Conservation (phyloP, 78 protist genomes). For the Acrasis kona region DNA sequence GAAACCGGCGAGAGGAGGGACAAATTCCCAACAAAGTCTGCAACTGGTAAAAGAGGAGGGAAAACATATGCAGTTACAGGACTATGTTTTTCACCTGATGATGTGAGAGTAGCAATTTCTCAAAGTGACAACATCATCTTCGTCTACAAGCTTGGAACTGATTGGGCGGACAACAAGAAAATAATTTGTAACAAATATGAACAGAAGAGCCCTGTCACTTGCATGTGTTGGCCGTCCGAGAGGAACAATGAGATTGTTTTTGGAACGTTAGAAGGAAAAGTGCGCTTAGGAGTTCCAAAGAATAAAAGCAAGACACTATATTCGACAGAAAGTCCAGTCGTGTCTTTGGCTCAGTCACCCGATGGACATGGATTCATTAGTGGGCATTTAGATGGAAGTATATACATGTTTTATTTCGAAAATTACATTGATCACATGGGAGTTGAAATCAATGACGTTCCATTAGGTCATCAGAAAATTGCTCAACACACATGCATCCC, state of each 20-base stretch:
- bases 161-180: slow-evolving; percentile 80
- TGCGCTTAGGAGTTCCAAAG: slow-evolving; percentile 32
- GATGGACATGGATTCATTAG: slow-evolving; percentile 15
- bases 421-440: neutral
- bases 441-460: neutral
- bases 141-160: slow-evolving; percentile 69
- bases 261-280: slow-evolving; percentile 38
- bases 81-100: slow-evolving; percentile 80
- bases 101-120: slow-evolving; percentile 64
- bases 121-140: slow-evolving; percentile 76
- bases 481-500: slow-evolving; percentile 34
- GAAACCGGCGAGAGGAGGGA: slow-evolving; percentile 54
- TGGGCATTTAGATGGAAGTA: slow-evolving; percentile 20
- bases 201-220: slow-evolving; percentile 41
- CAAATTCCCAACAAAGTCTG: slow-evolving; percentile 33
- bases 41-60: neutral
- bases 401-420: neutral
- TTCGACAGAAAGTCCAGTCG: slow-evolving; percentile 29
- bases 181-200: slow-evolving; percentile 72
- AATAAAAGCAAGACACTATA: slow-evolving; percentile 48
- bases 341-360: slow-evolving; percentile 9
- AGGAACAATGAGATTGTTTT: slow-evolving; percentile 19
- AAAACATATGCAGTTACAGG: slow-evolving; percentile 37
- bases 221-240: slow-evolving; percentile 51
- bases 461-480: too few species aligned